phyloP scores from a whole-genome alignment of 2,329 filamentous ascomycete species.

The Aspergillus intermedius region DNA sequence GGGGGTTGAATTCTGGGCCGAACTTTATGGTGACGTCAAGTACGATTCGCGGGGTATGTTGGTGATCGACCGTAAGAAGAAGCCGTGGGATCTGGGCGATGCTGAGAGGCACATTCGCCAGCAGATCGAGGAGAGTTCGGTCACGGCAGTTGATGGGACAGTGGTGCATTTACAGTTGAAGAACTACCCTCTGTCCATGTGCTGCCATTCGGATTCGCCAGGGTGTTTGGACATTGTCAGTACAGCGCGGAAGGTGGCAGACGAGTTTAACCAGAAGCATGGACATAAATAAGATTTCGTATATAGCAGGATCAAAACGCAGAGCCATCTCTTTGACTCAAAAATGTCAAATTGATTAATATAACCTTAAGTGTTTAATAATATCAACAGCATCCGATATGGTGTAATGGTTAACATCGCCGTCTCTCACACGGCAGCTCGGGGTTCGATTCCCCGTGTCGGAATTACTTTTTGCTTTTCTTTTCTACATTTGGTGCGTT shows the following conservation, averaged over 20 bases:
- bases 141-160: slow-evolving; percentile 38
- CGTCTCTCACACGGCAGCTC: slow-evolving; percentile 21
- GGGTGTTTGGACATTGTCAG: slow-evolving; percentile 41
- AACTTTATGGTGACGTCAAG: slow-evolving; percentile 53
- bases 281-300: slow-evolving; percentile 5
- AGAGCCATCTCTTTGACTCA: no score
- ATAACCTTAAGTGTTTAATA: no score
- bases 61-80: slow-evolving; percentile 55
- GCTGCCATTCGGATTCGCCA: slow-evolving; percentile 45
- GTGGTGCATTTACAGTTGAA: slow-evolving; percentile 34
- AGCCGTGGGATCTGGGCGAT: slow-evolving; percentile 39
- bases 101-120: slow-evolving; percentile 38
- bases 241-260: slow-evolving; percentile 33
- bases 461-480: slow-evolving; percentile 8
- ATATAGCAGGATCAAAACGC: not conserved
- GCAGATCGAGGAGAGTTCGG: slow-evolving; percentile 37
- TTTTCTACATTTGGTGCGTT: slow-evolving; percentile 8
- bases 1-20: slow-evolving; percentile 48
- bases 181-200: slow-evolving; percentile 39
- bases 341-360: no score
- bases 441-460: slow-evolving; percentile 23
- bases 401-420: slow-evolving; percentile 19
- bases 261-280: slow-evolving; percentile 37
- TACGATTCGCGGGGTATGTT: slow-evolving; percentile 46
- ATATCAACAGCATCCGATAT: no score